Evolutionary conservation across 108 stramenopile genomes (phyloP).

Genomic region (Thalassiosira profunda): DNA sequence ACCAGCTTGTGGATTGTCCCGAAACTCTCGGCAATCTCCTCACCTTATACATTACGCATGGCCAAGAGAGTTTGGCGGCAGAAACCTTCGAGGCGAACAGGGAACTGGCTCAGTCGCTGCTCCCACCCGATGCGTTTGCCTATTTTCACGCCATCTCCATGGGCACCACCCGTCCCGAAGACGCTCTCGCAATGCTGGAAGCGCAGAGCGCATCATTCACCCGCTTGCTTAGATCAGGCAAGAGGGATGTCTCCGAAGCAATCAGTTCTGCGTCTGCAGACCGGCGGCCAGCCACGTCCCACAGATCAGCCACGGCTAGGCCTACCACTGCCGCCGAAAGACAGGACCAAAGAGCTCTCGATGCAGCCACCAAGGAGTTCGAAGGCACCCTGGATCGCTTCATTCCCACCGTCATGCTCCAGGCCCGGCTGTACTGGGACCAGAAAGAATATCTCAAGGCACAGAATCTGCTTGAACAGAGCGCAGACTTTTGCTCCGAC

Average conservation of each 20-base stretch:
- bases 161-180: conserved; percentile 76
- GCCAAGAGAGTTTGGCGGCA: conserved; percentile 78
- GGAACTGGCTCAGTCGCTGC: conserved; percentile 71
- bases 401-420: conserved; percentile 77
- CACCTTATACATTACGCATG: conserved; percentile 74
- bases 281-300: conserved; percentile 11
- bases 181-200: conserved; percentile 69
- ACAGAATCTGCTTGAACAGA: conserved; percentile 77
- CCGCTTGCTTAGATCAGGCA: conserved; percentile 30
- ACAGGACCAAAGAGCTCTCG: conserved; percentile 15
- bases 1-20: no score
- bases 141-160: conserved; percentile 86
- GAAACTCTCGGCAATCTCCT: conserved; percentile 91
- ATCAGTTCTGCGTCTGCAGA: neutral
- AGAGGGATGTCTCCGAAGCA: conserved; percentile 16
- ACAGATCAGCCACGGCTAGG: conserved; percentile 28
- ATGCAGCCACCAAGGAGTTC: conserved; percentile 50
- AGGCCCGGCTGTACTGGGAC: conserved; percentile 91
- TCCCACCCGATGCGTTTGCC: conserved; percentile 73
- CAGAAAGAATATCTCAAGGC: conserved; percentile 81
- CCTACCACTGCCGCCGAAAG: conserved; percentile 25
- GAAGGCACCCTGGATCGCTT: conserved; percentile 76
- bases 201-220: conserved; percentile 56
- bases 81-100: conserved; percentile 80
- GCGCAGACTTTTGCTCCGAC: conserved; percentile 84